Evolutionary conservation across 495 filamentous ascomycete genomes (phyloP), one percentile per base, ranked within the genome.

Genomic region (Hypomontagnella submonticulosa): DNA sequence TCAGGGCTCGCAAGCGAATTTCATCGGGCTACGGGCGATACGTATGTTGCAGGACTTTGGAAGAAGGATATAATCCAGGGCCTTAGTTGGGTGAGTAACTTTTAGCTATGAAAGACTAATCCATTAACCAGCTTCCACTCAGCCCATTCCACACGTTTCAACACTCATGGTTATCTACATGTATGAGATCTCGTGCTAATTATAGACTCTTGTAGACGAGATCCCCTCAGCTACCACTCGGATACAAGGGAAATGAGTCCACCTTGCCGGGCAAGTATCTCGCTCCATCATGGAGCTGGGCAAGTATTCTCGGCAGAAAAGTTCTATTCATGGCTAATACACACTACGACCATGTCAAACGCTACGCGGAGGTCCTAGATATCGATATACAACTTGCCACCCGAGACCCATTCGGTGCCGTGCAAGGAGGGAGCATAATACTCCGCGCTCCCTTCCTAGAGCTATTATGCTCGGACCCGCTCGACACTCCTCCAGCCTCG

Each of bases 251-350:
- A 16, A 33, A 38, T 7, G 60, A 57, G 8, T 27, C 47, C 16
- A 36, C 6, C 5, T 33, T 34, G n/a, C n/a, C n/a, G n/a, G n/a
- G 32, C 12, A 38, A 51, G 5, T 70, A 73, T 47, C 60, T 72
- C 18, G 72, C 70, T 15, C 70, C 72, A 41, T 73, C 70, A 19
- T 73, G 70, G 72, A 71, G 63, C 47, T 74, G 70, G 72, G 66
- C 67, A 19, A 60, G 66, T 33, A 63, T 73, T 40, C 56, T 66
- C 4, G 72, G 67, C 16, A 38, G 34, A 4, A 42, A 53, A 30
- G 52, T 69, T 16, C 36, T 49, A 3, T 66, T 67, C 32, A 54
- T 37, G 38, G 60, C 27, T 4, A 52, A 44, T 23, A 57, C 52
- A 30, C 60, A 70, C 46, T 63, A 53, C 34, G 56, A 50, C 37